Evolutionary conservation across 75 land plant species (phyloP), one percentile per base, ranked within the genome.

Genomic region (Ceratopteris richardii): DNA sequence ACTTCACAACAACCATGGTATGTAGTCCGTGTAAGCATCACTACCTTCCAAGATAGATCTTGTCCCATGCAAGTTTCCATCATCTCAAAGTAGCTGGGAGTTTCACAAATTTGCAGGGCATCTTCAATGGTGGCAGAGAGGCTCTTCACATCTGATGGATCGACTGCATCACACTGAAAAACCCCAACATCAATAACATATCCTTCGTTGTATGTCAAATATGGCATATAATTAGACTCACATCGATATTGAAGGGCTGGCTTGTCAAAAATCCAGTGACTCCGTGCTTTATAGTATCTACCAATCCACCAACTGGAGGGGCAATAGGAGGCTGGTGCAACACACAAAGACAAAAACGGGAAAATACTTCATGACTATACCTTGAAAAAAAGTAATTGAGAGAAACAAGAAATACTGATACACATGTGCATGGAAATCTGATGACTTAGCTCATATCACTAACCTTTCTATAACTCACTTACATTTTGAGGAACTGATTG

Each of bases 21-120:
- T 40, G 42, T 14, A 40, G 42, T 9, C 42, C 18, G 22, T 2
- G 14, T 46, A 3, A 21, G 50, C 5, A 16, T 24, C 2, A 47
- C 46, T 31, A 86, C 96, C 96, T 94, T 94, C 98, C 98, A 94
- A 20, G 98, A 94, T 22, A 89, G 71, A 59, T 94, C 98, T 55
- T 79, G 91, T 20, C 74, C 80, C 98, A 94, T 94, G 76, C 98
- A 80, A 33, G 77, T 79, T 46, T 77, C 61, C 23, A 94, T 63
- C 85, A 94, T 85, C 43, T 70, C 79, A 24, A 44, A 54, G n/a
- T 64, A 70, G 19, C 62, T 64, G 14, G 76, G 75, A 12, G 87
- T 83, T 1, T 80, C 76, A 65, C 78, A 83, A n/a, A 60, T 68
- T 56, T 59, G 52, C 7, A 81, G 47, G 39, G 91, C 90, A 52